A percentile compares a stretch with the other conserved stretches of the same genome.
Conservation (phyloP, 306 rosid species). For the Sphenostylis stenocarpa region DNA sequence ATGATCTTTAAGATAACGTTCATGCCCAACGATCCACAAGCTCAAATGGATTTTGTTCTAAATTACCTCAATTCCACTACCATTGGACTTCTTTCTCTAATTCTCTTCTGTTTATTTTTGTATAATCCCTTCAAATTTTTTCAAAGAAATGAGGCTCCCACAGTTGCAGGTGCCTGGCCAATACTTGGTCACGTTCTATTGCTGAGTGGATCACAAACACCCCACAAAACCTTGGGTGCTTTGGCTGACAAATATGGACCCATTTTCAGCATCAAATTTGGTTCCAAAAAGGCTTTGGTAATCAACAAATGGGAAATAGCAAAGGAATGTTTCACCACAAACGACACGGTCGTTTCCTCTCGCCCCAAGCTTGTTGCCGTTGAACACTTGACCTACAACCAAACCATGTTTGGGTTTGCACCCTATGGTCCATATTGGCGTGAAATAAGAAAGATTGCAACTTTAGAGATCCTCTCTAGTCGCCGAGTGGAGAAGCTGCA, state of each 20-base stretch:
- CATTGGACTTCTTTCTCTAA: background rate
- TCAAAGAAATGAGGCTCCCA: background rate
- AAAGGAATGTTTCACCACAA: conserved; percentile 43
- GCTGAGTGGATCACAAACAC: background rate
- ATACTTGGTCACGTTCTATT: conserved; percentile 37
- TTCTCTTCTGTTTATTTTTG: background rate
- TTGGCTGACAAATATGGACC: conserved; percentile 41
- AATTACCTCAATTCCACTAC: background rate
- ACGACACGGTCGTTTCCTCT: conserved; percentile 18
- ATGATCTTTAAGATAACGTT: background rate
- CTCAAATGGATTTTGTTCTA: background rate
- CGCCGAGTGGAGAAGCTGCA: background rate
- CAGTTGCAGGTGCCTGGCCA: conserved; percentile 37
- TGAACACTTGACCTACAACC: conserved; percentile 1
- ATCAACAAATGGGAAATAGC: conserved; percentile 31
- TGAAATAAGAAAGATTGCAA: background rate
- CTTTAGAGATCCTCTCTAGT: background rate
- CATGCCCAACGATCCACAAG: background rate
- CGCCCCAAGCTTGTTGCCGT: conserved; percentile 1
- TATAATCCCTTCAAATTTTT: background rate
- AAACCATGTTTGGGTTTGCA: background rate
- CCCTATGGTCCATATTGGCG: conserved; percentile 42
- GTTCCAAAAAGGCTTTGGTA: background rate
- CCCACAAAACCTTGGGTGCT: conserved; percentile 23
- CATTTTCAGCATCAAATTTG: conserved; percentile 30